A percentile compares a stretch with the other conserved stretches of the same genome.
Conservation (phyloP, 495 filamentous ascomycete species). For the Aspergillus conjunctus region DNA sequence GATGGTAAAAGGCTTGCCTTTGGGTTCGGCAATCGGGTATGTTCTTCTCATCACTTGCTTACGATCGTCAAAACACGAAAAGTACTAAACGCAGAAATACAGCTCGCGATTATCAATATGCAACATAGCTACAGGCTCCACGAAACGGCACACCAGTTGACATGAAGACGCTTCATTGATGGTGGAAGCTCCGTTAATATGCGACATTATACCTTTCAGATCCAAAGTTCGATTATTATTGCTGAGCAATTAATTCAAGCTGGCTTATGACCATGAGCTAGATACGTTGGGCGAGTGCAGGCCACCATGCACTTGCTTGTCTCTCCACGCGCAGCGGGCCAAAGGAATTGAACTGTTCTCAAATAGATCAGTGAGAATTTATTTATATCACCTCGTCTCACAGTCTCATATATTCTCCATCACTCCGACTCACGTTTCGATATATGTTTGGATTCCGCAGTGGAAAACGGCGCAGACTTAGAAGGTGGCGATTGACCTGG, state of each 20-base stretch:
- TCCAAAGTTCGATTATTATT: conserved; percentile 17
- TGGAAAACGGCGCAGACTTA: conserved; percentile 37
- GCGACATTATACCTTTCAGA: conserved; percentile 16
- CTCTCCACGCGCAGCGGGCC: not conserved
- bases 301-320: not conserved
- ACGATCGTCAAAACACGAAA: not conserved
- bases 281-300: not conserved
- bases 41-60: conserved; percentile 23
- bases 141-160: not conserved
- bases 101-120: conserved; percentile 51
- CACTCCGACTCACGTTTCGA: conserved; percentile 9
- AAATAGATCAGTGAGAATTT: not conserved
- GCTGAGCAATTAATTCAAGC: conserved; percentile 15
- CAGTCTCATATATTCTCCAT: conserved; percentile 5
- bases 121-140: conserved; percentile 25
- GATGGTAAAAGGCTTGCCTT: conserved; percentile 75
- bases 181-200: conserved; percentile 4
- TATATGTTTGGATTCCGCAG: conserved; percentile 42
- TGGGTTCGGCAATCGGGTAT: conserved; percentile 69
- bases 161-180: not conserved
- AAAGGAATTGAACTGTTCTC: not conserved
- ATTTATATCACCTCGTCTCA: conserved; percentile 4
- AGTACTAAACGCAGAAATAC: conserved; percentile 18
- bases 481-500: conserved; percentile 37
- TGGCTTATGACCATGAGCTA: conserved; percentile 2